Conservation (phyloP, 805 yeast genomes). For the Kodamaea kakaduensis region DNA sequence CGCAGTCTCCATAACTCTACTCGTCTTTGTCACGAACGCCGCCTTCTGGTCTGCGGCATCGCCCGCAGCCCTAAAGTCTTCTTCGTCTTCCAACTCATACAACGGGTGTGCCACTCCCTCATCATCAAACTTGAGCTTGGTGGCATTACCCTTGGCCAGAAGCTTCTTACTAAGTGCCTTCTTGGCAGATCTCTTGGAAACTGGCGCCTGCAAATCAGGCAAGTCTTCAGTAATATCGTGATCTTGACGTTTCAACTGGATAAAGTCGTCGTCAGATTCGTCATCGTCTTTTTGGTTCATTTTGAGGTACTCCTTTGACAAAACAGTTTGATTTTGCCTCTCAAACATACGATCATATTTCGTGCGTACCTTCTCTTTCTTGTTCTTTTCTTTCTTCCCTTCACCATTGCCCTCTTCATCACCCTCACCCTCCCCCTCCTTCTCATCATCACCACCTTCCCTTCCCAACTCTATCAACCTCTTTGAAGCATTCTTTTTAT, state of each 20-base stretch:
- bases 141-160: constrained; percentile 64
- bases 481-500: constrained; percentile 77
- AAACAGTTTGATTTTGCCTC: constrained; percentile 85
- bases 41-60: constrained; percentile 66
- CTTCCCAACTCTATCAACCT: constrained; percentile 55
- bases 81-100: constrained; percentile 88
- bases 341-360: constrained; percentile 95
- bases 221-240: constrained; percentile 64
- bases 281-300: constrained; percentile 43
- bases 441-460: constrained; percentile 29
- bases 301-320: constrained; percentile 82
- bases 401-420: constrained; percentile 20
- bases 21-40: constrained; percentile 63
- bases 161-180: constrained; percentile 84
- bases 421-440: constrained; percentile 62
- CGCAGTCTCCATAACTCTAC: constrained; percentile 60
- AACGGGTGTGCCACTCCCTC: constrained; percentile 91
- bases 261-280: constrained; percentile 64
- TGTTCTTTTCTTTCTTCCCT: constrained; percentile 36
- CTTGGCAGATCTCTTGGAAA: constrained; percentile 81
- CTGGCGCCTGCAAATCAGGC: constrained; percentile 58
- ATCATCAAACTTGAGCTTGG: constrained; percentile 84
- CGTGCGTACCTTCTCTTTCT: too few relatives aligned
- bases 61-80: constrained; percentile 72
- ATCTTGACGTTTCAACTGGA: constrained; percentile 73